A percentile compares a stretch with the other conserved stretches of the same genome.
phyloP scores from a whole-genome alignment of 352 stramenopile genomes.

The Globisporangium yorkense region DNA sequence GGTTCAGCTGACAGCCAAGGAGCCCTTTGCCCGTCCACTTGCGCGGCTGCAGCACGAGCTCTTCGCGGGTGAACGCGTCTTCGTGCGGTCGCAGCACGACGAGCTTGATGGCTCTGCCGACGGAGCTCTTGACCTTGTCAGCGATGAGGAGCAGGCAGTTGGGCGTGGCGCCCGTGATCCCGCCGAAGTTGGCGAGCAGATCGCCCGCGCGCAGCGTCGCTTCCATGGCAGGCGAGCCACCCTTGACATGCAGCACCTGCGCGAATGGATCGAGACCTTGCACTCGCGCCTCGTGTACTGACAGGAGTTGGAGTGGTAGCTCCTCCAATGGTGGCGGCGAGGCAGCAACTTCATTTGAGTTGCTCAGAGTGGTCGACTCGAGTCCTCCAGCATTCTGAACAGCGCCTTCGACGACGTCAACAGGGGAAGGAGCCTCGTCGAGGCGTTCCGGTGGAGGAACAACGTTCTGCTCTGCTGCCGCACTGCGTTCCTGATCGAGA shows the following conservation, averaged over 20 bases:
- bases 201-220: conserved; percentile 35
- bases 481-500: not conserved
- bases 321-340: not conserved
- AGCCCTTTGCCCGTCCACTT: conserved; percentile 67
- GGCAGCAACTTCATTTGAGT: not conserved
- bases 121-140: conserved; percentile 35
- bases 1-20: conserved; percentile 52
- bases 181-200: conserved; percentile 44
- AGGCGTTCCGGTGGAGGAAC: not conserved
- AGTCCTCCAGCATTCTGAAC: too few relatives aligned
- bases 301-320: not conserved
- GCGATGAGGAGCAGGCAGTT: conserved; percentile 51
- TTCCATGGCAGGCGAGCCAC: conserved; percentile 37
- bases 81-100: conserved; percentile 24
- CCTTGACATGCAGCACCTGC: conserved; percentile 34
- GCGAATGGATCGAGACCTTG: conserved; percentile 30
- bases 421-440: not conserved
- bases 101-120: conserved; percentile 31
- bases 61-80: conserved; percentile 1
- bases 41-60: conserved; percentile 19
- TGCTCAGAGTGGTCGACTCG: not conserved
- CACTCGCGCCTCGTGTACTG: not conserved
- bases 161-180: conserved; percentile 32
- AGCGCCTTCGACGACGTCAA: not conserved
- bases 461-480: too few relatives aligned